A percentile compares a stretch with the other conserved stretches of the same genome.
Evolutionary conservation across 164 flowering plant genomes (phyloP).

Genomic region (Sextonia rubra): DNA sequence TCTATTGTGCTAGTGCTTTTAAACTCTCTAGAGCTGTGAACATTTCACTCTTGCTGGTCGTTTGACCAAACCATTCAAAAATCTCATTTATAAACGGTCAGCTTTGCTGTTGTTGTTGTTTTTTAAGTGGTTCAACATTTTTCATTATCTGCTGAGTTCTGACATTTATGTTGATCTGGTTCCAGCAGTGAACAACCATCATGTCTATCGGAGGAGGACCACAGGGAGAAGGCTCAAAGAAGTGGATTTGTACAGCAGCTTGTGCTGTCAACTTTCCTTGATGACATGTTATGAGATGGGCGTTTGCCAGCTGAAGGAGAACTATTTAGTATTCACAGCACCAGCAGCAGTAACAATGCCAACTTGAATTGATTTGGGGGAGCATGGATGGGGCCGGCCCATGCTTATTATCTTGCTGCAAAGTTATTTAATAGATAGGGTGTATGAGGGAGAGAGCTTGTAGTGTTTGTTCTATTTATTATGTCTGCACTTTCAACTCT

Average conservation of each 20-base stretch:
- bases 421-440: no score
- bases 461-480: no score
- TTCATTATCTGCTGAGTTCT: not conserved
- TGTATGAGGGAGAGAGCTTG: no score
- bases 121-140: not conserved
- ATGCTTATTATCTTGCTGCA: no score
- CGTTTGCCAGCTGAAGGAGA: no score
- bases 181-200: conserved; percentile 14
- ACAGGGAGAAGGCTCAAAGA: conserved; percentile 50
- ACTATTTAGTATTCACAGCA: no score
- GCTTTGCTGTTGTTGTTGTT: not conserved
- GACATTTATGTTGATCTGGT: not conserved
- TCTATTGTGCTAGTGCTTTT: not conserved
- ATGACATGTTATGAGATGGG: conserved; percentile 29
- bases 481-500: no score
- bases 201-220: conserved; percentile 36
- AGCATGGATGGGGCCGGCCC: no score
- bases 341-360: no score
- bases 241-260: conserved; percentile 59
- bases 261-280: conserved; percentile 55
- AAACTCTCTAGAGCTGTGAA: not conserved
- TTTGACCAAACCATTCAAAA: not conserved
- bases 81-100: no score
- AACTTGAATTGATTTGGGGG: no score
- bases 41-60: not conserved